Evolutionary conservation across 1,139 yeast species (phyloP), one percentile per base, ranked within the genome.

Genomic region (Nakaseomyces delphensis): DNA sequence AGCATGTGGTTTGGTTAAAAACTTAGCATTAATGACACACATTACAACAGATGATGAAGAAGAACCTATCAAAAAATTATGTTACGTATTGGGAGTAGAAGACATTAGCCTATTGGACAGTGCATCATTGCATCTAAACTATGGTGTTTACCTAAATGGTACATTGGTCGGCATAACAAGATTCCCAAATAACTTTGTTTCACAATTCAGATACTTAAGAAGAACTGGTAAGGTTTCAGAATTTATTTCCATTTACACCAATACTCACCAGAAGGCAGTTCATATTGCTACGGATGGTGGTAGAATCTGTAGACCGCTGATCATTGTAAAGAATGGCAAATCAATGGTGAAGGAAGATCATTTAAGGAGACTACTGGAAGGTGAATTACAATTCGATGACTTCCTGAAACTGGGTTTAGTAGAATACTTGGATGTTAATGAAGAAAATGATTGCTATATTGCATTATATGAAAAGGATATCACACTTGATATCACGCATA

Each of bases 261-360:
- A 91, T 61, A 73, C 79, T 38, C 96, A 91, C 56, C 97, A 91
- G 57, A 70, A 71, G 43, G 95, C 96, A 0, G 96, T 91, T 35
- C 96, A 91, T 60, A 89, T 91, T 59, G 98, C 98, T 13, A 89
- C 98, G 6, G 99, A 91, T 67, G 98, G 98, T 55, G 99, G 99
- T 43, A 76, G 99, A 66, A 86, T 91, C 57, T 91, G 98, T 73
- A 82, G 99, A 53, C 99, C 99, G 3, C 68, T 91, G 51, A 89
- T 91, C 45, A 86, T 91, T 60, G 91, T 89, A 18, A 77, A 79
- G 37, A 71, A 79, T 47, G 84, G 86, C 39, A 60, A 68, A 47
- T 73, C 96, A 1, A 77, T 70, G 46, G 96, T 91, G 15, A 72
- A 70, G 41, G 83, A 81, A 0, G 70, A 75, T 19, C 96, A 91